These are phyloP conservation scores for Hypoxylon lienhwacheense DNA, from an alignment of 495 filamentous ascomycete species.

Conservation along the genomic window DNA sequence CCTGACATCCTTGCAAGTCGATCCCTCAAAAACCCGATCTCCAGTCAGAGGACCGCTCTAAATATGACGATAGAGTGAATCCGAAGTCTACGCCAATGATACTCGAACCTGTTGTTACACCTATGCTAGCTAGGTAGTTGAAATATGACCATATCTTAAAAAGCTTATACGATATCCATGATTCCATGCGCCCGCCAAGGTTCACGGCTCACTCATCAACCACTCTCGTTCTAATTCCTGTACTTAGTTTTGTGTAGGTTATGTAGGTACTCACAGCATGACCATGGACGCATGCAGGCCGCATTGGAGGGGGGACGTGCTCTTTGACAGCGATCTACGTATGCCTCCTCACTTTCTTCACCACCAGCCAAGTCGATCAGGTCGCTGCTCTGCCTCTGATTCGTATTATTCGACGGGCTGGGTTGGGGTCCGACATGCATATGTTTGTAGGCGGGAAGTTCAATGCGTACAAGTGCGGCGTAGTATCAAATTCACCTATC, in stretches of 20 bases:
- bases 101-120: neutral
- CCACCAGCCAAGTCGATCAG: conserved; percentile 9
- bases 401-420: conserved; percentile 9
- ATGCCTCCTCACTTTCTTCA: conserved; percentile 8
- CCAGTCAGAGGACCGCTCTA: neutral
- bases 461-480: conserved; percentile 26
- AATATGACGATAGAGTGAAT: conserved; percentile 1
- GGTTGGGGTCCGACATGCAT: conserved; percentile 23
- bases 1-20: conserved; percentile 15
- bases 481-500: conserved; percentile 28
- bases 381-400: conserved; percentile 10
- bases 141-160: conserved; percentile 8
- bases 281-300: conserved; percentile 32
- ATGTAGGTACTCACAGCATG: conserved; percentile 26
- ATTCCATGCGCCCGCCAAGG: conserved; percentile 11
- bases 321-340: conserved; percentile 23
- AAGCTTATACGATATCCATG: no score
- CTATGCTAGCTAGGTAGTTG: neutral
- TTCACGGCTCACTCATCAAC: neutral
- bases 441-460: conserved; percentile 10
- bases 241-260: no score
- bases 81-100: conserved; percentile 1
- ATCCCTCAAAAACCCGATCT: conserved; percentile 30
- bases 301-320: conserved; percentile 32
- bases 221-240: neutral